Evolutionary conservation across 2,329 filamentous ascomycete genomes (phyloP).

Genomic region (Scytalidium sp.): DNA sequence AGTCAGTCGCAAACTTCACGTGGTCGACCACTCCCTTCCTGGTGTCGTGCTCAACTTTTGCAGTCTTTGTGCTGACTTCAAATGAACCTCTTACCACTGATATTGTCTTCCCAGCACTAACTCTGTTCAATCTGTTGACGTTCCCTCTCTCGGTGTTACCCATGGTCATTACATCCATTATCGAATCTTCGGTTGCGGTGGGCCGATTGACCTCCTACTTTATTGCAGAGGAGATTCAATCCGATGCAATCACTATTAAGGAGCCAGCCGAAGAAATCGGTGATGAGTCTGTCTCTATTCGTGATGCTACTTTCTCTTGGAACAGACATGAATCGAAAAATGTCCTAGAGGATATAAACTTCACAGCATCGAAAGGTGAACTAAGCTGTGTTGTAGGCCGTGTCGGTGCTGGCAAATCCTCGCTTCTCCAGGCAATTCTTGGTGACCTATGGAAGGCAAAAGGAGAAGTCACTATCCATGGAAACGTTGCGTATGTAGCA

Average conservation of each 20-base stretch:
- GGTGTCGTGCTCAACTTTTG: slow-evolving; percentile 94
- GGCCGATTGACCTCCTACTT: slow-evolving; percentile 82
- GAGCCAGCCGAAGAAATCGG: slow-evolving; percentile 71
- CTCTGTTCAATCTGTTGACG: slow-evolving; percentile 92
- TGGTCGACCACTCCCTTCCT: slow-evolving; percentile 98
- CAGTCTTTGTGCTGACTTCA: slow-evolving; percentile 85
- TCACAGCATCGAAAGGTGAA: slow-evolving; percentile 87
- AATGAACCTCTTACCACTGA: slow-evolving; percentile 83
- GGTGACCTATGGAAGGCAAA: slow-evolving; percentile 90
- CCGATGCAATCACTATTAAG: slow-evolving; percentile 71
- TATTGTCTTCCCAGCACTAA: slow-evolving; percentile 90
- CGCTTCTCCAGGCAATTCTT: slow-evolving; percentile 80
- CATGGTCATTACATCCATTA: slow-evolving; percentile 96
- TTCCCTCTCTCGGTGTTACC: slow-evolving; percentile 93
- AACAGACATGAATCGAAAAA: slow-evolving; percentile 73
- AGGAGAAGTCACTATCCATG: slow-evolving; percentile 79
- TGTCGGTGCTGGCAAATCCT: slow-evolving; percentile 95
- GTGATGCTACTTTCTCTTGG: slow-evolving; percentile 91
- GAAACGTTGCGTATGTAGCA: slow-evolving; percentile 84
- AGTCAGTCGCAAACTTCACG: slow-evolving; percentile 94
- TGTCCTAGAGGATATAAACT: slow-evolving; percentile 79
- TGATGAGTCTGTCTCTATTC: slow-evolving; percentile 81
- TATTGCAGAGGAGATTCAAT: slow-evolving; percentile 83
- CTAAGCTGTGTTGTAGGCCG: slow-evolving; percentile 89
- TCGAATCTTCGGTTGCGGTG: slow-evolving; percentile 93